These are phyloP conservation scores for Agrocybe praecox DNA, from an alignment of 768 basidiomycete species.

Conservation along the genomic window DNA sequence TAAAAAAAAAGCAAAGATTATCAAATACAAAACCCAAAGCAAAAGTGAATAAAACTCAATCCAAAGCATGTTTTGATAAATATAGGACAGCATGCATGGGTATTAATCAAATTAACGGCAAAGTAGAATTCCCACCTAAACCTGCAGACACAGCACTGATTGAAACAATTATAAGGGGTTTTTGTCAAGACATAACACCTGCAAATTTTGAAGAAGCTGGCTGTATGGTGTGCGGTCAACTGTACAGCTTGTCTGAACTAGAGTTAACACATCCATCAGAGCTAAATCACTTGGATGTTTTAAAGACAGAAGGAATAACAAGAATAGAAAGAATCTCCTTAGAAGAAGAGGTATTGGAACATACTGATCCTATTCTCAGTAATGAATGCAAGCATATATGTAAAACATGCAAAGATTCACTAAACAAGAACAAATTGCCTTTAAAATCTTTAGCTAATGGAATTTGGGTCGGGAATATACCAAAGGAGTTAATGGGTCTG, in stretches of 20 bases:
- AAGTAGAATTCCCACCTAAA: not conserved
- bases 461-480: slow-evolving; percentile 37
- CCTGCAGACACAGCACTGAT: not conserved
- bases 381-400: not conserved
- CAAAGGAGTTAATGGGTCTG: slow-evolving; percentile 23
- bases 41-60: too few relatives aligned
- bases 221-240: not conserved
- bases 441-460: slow-evolving; percentile 31
- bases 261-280: not conserved
- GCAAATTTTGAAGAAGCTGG: not conserved
- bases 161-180: not conserved
- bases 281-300: not conserved
- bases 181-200: not conserved
- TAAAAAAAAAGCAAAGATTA: too few relatives aligned
- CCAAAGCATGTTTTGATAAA: too few relatives aligned
- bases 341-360: not conserved
- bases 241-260: not conserved
- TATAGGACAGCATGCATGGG: too few relatives aligned
- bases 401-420: not conserved
- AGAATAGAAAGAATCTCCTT: not conserved
- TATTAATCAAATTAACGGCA: too few relatives aligned
- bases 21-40: too few relatives aligned
- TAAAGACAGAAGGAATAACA: not conserved
- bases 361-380: not conserved
- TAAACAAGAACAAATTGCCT: slow-evolving; percentile 12